phyloP scores from a whole-genome alignment of 139 green algal genomes.

The Micractinium conductrix region DNA sequence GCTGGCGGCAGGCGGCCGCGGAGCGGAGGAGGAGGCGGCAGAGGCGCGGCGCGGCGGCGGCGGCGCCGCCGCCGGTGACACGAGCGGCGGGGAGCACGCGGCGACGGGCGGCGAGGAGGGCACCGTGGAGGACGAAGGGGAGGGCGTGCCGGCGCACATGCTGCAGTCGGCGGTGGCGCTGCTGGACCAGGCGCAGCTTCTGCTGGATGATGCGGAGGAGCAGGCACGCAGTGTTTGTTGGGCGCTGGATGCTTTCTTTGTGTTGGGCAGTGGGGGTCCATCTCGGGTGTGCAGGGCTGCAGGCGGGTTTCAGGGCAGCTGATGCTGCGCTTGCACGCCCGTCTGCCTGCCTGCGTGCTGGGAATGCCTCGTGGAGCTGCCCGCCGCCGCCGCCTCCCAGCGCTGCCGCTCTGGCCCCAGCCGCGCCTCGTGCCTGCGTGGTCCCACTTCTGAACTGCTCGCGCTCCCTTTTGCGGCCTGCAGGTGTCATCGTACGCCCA shows the following conservation, averaged over 20 bases:
- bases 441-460: neutral
- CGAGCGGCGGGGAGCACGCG: neutral
- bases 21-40: neutral
- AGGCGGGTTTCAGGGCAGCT: neutral
- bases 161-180: slow-evolving; percentile 38
- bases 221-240: neutral
- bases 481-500: slow-evolving; percentile 49
- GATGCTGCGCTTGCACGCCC: neutral
- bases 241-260: no score
- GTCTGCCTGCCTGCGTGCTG: neutral
- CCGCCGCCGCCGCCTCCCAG: no score
- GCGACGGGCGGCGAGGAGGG: slow-evolving; percentile 26
- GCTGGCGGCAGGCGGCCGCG: slow-evolving; percentile 18
- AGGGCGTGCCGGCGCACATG: slow-evolving; percentile 40
- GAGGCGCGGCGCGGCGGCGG: slow-evolving; percentile 40
- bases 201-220: slow-evolving; percentile 44
- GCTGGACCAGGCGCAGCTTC: slow-evolving; percentile 32
- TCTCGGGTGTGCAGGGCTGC: no score
- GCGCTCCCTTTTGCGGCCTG: neutral
- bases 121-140: slow-evolving; percentile 31
- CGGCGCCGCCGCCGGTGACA: slow-evolving; percentile 1
- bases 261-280: no score
- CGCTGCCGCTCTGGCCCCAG: neutral
- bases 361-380: no score
- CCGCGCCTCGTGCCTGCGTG: neutral